Evolutionary conservation across 768 basidiomycete species (phyloP), one percentile per base, ranked within the genome.

Genomic region (Pleurotus cornucopiae): DNA sequence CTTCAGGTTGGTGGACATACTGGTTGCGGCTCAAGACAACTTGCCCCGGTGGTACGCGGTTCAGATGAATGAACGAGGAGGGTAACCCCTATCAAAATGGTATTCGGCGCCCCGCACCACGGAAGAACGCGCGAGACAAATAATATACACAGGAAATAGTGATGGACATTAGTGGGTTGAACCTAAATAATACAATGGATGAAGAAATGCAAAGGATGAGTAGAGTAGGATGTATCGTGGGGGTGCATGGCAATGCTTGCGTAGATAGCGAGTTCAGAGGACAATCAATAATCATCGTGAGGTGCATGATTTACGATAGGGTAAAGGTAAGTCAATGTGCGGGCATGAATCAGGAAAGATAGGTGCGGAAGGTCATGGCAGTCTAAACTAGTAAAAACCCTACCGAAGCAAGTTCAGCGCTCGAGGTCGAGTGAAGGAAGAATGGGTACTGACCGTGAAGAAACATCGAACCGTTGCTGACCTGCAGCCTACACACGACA

Each of bases 401-500:
- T 34, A 25, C 23, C 5, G 7, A 9, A 34, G 30, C 2, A 2
- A 9, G 11, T 34, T 34, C 30, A 34, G 30, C 11, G 7, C 2
- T 3, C 30, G 11, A 9, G 7, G 30, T 2, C 2, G 7, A 11
- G 9, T 3, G 3, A 34, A 34, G 9, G 30, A 34, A 34, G 30
- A 2, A 34, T 2, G 2, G 9, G 11, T 34, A 12, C 30, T 34
- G 30, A 34, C 30, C 9, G 30, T 34, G 30, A 56, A 16, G 18
- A 26, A 48, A 25, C 14, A 48, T 62, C 60, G 55, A 53, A 64
- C 62, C 63, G 60, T 64, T 65, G 60, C 52, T 58, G 52, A 53
- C 59, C 54, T 53, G 71, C 73, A 62, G 72, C 67, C 71, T 59
- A 89, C 74, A 77, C 82, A 63, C 83, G 80, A 68, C 89, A 91